These are phyloP conservation scores for Aspergillus eucalypticola DNA, from an alignment of 2,329 filamentous ascomycete species.

Conservation along the genomic window DNA sequence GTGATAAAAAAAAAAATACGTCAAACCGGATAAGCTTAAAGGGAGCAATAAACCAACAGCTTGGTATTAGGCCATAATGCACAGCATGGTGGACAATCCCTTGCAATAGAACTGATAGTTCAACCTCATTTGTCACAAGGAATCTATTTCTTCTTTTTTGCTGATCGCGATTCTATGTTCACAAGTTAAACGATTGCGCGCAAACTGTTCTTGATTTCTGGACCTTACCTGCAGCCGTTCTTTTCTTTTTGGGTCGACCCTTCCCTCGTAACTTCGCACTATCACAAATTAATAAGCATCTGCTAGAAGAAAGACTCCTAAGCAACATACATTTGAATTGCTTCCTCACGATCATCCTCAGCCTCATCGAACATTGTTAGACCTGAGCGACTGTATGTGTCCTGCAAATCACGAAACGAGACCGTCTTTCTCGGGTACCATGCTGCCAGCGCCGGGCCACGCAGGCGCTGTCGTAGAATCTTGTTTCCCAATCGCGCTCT, in stretches of 20 bases:
- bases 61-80: neutral
- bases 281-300: slow-evolving; percentile 12
- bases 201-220: neutral
- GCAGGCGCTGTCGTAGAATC: slow-evolving; percentile 82
- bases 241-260: slow-evolving; percentile 87
- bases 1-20: too few relatives aligned
- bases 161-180: slow-evolving; percentile 26
- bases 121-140: neutral
- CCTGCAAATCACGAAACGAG: slow-evolving; percentile 72
- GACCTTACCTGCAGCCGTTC: slow-evolving; percentile 49
- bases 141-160: slow-evolving; percentile 32
- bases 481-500: slow-evolving; percentile 83
- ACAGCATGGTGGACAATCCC: neutral
- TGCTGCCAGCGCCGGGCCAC: slow-evolving; percentile 75
- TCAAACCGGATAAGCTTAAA: neutral
- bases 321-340: slow-evolving; percentile 57
- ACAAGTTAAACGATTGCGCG: neutral
- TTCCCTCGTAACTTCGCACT: slow-evolving; percentile 81
- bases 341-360: slow-evolving; percentile 76
- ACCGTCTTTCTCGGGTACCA: slow-evolving; percentile 83
- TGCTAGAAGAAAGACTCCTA: neutral
- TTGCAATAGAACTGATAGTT: neutral
- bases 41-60: neutral
- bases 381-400: slow-evolving; percentile 63
- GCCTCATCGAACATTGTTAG: slow-evolving; percentile 71